Evolutionary conservation across 352 stramenopile species (phyloP), one percentile per base, ranked within the genome.

Genomic region (Pythium brassicae): DNA sequence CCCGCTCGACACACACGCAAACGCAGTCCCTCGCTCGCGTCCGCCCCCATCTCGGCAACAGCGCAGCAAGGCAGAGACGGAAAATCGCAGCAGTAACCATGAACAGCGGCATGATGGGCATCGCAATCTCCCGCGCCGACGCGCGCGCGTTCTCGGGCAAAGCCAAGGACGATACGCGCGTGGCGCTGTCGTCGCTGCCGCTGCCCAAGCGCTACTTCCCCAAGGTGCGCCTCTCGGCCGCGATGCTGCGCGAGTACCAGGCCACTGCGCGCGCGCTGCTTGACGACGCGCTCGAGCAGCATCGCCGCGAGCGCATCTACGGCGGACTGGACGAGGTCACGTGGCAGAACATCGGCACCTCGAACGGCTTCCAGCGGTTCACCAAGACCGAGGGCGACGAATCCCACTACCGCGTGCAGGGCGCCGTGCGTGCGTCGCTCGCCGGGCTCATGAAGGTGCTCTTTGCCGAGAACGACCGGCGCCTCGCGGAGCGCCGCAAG

Each of bases 361-460:
- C 62, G 26, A 61, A 65, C 49, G 72, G 76, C 27, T 86, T 83
- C 63, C 80, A 84, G 64, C 76, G 77, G 29, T 76, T 61, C 55
- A 78, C 74, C 53, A 86, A 83, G 65, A 55, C 51, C 27, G 74
- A 81, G 14, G 66, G 69, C 57, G 52, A 58, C 20, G 64, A 72
- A 35, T 53, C 79, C 53, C 69, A 77, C 53, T 83, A 86, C 62
- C 76, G 73, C 27, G 53, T 89, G 14, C 74, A 89, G 42, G 79
- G 79, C 20, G 66, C 71, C 6, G 67, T 86, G 10, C 67, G 68
- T n/a, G 66, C 75, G 12, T 71, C 74, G 23, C 61, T 89, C 48
- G 62, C 70, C 46, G 72, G 79, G 39, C 69, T 89, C 59, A 87
- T 89, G 79, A 70, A 68, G 11, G 62, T 84, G 50, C 66, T 89